Conservation (phyloP, 2,329 filamentous ascomycete genomes). For the Hypoxylon rubiginosum region DNA sequence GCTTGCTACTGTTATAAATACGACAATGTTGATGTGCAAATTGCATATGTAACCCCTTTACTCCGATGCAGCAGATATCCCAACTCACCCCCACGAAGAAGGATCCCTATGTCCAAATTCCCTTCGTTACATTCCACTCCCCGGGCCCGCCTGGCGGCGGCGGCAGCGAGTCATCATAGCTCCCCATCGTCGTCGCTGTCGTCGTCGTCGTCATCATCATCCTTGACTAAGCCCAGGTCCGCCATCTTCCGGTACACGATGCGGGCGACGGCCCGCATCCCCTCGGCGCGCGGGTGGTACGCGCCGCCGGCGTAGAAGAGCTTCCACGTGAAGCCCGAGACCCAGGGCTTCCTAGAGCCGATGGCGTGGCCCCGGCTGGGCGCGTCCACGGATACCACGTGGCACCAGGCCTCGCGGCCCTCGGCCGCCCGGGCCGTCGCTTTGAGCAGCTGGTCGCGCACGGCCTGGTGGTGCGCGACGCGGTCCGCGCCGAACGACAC, state of each 20-base stretch:
- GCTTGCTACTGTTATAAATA: not conserved
- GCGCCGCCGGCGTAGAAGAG: slow-evolving; percentile 44
- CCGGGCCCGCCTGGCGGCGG: too few species aligned
- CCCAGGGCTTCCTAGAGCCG: slow-evolving; percentile 48
- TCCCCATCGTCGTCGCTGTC: slow-evolving; percentile 27
- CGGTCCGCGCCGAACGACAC: slow-evolving; percentile 48
- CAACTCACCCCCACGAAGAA: not conserved
- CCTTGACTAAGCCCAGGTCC: slow-evolving; percentile 42
- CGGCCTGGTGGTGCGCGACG: slow-evolving; percentile 46
- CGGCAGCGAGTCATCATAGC: slow-evolving; percentile 29
- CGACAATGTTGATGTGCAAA: slow-evolving; percentile 2
- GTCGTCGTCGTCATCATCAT: slow-evolving; percentile 25
- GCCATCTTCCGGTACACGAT: slow-evolving; percentile 46
- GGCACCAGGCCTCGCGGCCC: slow-evolving; percentile 48
- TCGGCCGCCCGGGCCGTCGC: slow-evolving; percentile 45
- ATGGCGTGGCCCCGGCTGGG: slow-evolving; percentile 48
- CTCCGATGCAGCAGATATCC: not conserved
- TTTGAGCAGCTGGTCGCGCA: slow-evolving; percentile 41
- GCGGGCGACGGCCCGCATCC: slow-evolving; percentile 49
- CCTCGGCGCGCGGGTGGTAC: slow-evolving; percentile 50
- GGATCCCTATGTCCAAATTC: not conserved
- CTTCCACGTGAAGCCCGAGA: slow-evolving; percentile 49
- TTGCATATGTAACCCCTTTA: not conserved
- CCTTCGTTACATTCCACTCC: not conserved
- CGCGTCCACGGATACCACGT: slow-evolving; percentile 43